Base-by-base conservation (phyloP, 306 rosid species). In the Clitoria ternatea region DNA sequence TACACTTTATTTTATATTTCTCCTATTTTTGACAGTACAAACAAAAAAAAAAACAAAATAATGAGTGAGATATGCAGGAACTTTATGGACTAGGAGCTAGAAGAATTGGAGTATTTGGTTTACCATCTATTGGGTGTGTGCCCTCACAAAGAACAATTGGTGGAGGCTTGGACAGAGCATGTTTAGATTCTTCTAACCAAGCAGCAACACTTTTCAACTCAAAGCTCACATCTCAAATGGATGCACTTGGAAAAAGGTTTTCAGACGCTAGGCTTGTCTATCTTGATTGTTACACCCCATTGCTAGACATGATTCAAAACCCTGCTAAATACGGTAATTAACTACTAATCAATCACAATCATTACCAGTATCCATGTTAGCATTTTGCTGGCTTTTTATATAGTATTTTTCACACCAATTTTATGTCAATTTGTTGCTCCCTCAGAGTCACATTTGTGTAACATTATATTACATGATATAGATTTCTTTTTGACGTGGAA, bases 11-110 rank as follows among this genome's bases (percentile, higher is more conserved):
- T 29, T 22, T 30, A 23, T 36, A 4, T 26, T 2, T 44, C 1
- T 54, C 13, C 6, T 9, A 6, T 40, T 19, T 33, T 69, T 43
- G 44, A 29, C 22, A 32, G 47, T 26, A 0, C 18, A 70, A 61
- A 45, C 30, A 17, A 4, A 14, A 0, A 10, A 36, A 0, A 26
- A 70, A 61, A 45, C 30, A 17, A 4, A 14, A 0, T n/a, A 36
- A 53, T 35, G 44, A 61, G 17, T 67, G 47, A 0, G 35, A 29
- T n/a, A n/a, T 55, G 74, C 81, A 87, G 89, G 84, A 83, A 36
- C 88, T 89, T 11, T 87, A 87, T 75, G 87, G 36, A 52, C 11
- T 79, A 2, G 96, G 98, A 81, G 98, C 82, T 12, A 79, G 98
- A 88, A 83, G 83, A 48, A 87, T 89, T 30, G 96, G 92, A 43